Evolutionary conservation across 2,329 filamentous ascomycete genomes (phyloP), one percentile per base, ranked within the genome.

Genomic region (Aspergillus tamarii): DNA sequence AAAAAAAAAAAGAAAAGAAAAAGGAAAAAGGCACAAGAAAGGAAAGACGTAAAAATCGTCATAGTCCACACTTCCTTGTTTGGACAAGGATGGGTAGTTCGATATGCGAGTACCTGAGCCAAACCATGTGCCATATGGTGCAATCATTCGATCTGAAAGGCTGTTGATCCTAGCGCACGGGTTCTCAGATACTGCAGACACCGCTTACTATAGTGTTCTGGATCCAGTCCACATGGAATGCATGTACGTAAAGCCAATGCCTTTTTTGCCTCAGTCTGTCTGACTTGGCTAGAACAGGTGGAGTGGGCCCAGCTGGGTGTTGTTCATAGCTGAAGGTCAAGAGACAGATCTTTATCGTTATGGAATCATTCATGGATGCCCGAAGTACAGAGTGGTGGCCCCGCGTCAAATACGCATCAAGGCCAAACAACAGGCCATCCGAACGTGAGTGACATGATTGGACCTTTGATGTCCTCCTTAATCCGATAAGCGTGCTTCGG

Each of bases 401-500:
- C 55, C 61, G 59, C 64, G 54, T 57, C 21, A 36, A 43, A 66
- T 28, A 59, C 46, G 55, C 57, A 55, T 43, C 55, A 53, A 50
- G 57, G 66, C 64, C 66, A 64, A 66, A 61, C 56, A 64, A 60
- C 64, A 65, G 58, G 59, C 62, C 65, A 64, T 61, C 57, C 50
- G 19, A 46, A 19, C 52, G 57, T 41, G 43, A 36, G 46, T 59
- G 41, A 34, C 45, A 55, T 66, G 64, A 64, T 66, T 66, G 66
- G 64, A 52, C 14, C 23, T 52, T 52, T 53, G 59, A 30, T 26
- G 9, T 50, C 23, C 19, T 61, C 57, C 53, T 34, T 50, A 45
- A 46, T 56, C 60, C 56, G 65, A 69, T 67, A 67, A 66, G 66
- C 67, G 65, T 69, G 67, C 63, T 59, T 67, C 64, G 57, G 65